A percentile compares a stretch with the other conserved stretches of the same genome.
Evolutionary conservation across 495 filamentous ascomycete genomes (phyloP).

Genomic region (Margaritispora aquatica): DNA sequence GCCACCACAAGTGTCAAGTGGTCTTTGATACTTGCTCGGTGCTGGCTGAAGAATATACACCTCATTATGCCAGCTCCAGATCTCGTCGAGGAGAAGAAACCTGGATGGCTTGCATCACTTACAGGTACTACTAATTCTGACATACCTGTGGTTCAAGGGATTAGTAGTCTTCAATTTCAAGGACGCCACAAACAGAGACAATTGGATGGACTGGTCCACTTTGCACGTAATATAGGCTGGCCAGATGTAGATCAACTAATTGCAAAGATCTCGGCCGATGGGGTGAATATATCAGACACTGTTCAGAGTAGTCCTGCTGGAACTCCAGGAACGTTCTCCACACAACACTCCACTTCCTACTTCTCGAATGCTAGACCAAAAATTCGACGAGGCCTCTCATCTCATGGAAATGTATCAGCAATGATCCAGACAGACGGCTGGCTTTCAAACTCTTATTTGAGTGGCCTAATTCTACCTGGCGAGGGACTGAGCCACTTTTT

Average conservation of each 20-base stretch:
- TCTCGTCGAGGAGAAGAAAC: slow-evolving; percentile 22
- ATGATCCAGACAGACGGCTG: slow-evolving; percentile 57
- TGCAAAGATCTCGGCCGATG: slow-evolving; percentile 14
- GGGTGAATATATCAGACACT: slow-evolving; percentile 15
- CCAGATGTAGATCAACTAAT: slow-evolving; percentile 29
- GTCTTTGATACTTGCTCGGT: slow-evolving; percentile 69
- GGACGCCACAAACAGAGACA: slow-evolving; percentile 44
- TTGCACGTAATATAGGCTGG: slow-evolving; percentile 51
- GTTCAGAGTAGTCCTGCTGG: slow-evolving; percentile 7
- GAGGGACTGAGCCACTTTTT: slow-evolving; percentile 68
- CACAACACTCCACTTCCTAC: slow-evolving; percentile 23
- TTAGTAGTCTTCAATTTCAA: slow-evolving; percentile 24
- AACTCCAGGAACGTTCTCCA: slow-evolving; percentile 18
- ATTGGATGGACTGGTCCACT: slow-evolving; percentile 48
- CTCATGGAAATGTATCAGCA: slow-evolving; percentile 35
- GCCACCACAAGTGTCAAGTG: slow-evolving; percentile 67
- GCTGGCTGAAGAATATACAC: slow-evolving; percentile 70
- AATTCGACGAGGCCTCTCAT: slow-evolving; percentile 19
- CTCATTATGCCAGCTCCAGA: slow-evolving; percentile 32
- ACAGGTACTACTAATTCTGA: slow-evolving; percentile 32
- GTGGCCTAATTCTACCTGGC: slow-evolving; percentile 73
- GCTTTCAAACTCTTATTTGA: slow-evolving; percentile 74
- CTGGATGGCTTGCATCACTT: slow-evolving; percentile 45
- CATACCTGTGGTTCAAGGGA: background rate
- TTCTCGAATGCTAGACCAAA: slow-evolving; percentile 20